A percentile compares a stretch with the other conserved stretches of the same genome.
Conservation (phyloP, 2,329 filamentous ascomycete species). For the Pezicula carpinea region DNA sequence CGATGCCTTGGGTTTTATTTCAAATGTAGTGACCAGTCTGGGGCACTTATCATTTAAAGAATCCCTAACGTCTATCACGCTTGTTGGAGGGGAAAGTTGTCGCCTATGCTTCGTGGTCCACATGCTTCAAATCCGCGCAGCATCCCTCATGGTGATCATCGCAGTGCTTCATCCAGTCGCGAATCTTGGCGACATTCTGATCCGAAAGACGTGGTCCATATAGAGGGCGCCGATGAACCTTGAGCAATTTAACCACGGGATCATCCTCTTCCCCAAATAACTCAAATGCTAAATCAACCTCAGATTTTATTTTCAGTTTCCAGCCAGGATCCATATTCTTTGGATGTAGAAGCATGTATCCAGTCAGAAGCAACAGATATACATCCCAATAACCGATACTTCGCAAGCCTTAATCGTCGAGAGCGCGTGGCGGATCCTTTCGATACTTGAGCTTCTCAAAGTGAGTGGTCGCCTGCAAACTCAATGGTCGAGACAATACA, state of each 20-base stretch:
- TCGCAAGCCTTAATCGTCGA: background rate
- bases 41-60: background rate
- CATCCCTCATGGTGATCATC: constrained; percentile 2
- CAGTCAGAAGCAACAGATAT: background rate
- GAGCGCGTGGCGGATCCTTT: background rate
- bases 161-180: constrained; percentile 6
- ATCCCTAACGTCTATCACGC: background rate
- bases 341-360: background rate
- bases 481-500: background rate
- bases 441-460: background rate
- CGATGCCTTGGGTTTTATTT: background rate
- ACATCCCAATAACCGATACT: background rate
- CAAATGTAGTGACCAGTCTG: background rate
- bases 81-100: background rate
- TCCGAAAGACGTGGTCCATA: constrained; percentile 2
- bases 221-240: constrained; percentile 6
- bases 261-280: constrained; percentile 7
- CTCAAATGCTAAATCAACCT: constrained; percentile 7
- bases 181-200: constrained; percentile 5
- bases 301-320: background rate
- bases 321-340: background rate
- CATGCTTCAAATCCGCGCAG: background rate
- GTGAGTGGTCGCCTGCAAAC: background rate
- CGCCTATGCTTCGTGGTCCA: background rate
- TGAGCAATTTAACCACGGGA: background rate